These are phyloP conservation scores for Exophiala mesophila DNA, from an alignment of 2,329 filamentous ascomycete species.

Conservation along the genomic window DNA sequence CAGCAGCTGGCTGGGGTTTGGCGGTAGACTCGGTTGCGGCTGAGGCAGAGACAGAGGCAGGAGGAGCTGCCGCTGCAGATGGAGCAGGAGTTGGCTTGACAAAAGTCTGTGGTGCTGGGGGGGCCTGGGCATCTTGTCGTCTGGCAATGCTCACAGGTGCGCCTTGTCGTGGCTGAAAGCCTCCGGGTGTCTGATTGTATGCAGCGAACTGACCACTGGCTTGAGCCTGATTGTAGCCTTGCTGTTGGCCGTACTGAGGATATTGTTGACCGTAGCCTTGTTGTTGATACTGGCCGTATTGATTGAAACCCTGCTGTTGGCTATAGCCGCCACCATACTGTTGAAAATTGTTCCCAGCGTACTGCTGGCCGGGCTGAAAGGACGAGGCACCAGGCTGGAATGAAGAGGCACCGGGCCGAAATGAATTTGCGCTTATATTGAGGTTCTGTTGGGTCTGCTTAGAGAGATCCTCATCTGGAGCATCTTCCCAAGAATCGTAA, in stretches of 20 bases:
- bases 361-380: slow-evolving; percentile 69
- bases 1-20: slow-evolving; percentile 29
- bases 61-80: slow-evolving; percentile 31
- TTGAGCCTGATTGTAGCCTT: slow-evolving; percentile 47
- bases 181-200: slow-evolving; percentile 37
- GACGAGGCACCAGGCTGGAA: slow-evolving; percentile 68
- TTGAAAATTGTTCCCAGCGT: slow-evolving; percentile 52
- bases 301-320: slow-evolving; percentile 48
- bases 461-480: slow-evolving; percentile 70
- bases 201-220: slow-evolving; percentile 39
- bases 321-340: slow-evolving; percentile 30
- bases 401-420: slow-evolving; percentile 62
- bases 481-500: slow-evolving; percentile 91
- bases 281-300: slow-evolving; percentile 55
- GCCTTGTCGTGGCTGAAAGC: slow-evolving; percentile 40
- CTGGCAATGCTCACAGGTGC: slow-evolving; percentile 41
- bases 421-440: slow-evolving; percentile 54
- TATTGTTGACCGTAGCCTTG: slow-evolving; percentile 46
- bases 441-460: slow-evolving; percentile 72
- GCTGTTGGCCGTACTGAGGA: slow-evolving; percentile 39
- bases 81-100: slow-evolving; percentile 48
- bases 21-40: slow-evolving; percentile 33
- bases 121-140: slow-evolving; percentile 42
- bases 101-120: slow-evolving; percentile 41
- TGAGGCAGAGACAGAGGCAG: slow-evolving; percentile 27